Conservation (phyloP, 768 basidiomycete species). For the Leccinum variicolor region DNA sequence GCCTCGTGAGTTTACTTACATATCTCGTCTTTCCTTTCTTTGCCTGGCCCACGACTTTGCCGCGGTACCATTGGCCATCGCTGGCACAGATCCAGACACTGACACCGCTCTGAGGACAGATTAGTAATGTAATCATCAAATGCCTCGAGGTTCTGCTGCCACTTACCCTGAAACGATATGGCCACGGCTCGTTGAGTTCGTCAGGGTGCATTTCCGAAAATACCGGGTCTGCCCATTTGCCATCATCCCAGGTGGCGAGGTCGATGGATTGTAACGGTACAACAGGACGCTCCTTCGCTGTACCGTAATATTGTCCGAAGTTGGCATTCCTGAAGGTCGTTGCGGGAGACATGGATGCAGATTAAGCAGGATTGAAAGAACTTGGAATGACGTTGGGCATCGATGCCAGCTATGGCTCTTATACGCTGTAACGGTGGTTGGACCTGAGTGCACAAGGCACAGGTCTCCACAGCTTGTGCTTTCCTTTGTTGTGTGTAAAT, state of each 20-base stretch:
- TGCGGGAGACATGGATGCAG: slow-evolving; percentile 3
- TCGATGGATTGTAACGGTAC: slow-evolving; percentile 20
- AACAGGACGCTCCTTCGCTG: not conserved
- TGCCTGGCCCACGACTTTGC: slow-evolving; percentile 44
- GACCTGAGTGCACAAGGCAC: slow-evolving; percentile 12
- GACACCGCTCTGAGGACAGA: slow-evolving; percentile 38
- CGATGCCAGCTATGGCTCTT: slow-evolving; percentile 4
- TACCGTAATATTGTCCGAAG: not conserved
- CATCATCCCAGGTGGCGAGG: slow-evolving; percentile 26
- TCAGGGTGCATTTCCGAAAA: slow-evolving; percentile 31
- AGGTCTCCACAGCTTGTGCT: slow-evolving; percentile 13
- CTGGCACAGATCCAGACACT: slow-evolving; percentile 50
- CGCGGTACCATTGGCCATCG: slow-evolving; percentile 49
- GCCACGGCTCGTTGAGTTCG: slow-evolving; percentile 49
- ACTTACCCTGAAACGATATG: slow-evolving; percentile 47
- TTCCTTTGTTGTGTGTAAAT: slow-evolving; percentile 14
- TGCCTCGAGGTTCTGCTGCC: not conserved
- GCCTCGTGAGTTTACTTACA: slow-evolving; percentile 34
- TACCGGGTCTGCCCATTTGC: slow-evolving; percentile 12
- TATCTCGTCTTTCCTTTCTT: slow-evolving; percentile 44
- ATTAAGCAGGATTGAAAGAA: not conserved
- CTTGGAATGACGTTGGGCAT: not conserved
- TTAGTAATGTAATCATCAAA: not conserved
- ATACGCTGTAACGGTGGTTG: not conserved
- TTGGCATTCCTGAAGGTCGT: not conserved